Percentiles rank a stretch among this genome's conserved stretches.
Conservation (phyloP, 768 basidiomycete genomes). For the Ramaria sp. region DNA sequence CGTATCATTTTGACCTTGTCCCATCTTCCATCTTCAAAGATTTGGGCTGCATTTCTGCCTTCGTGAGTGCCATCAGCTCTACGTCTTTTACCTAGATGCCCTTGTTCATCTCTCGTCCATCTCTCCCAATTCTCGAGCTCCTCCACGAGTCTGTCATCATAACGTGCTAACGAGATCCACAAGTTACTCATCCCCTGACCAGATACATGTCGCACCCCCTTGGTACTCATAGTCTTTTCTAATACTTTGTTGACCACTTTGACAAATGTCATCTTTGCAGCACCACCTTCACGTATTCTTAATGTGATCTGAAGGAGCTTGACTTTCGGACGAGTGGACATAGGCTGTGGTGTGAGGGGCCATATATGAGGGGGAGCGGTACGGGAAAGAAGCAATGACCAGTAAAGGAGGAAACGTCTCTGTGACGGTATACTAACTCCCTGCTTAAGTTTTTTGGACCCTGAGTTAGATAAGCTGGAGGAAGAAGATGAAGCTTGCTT, state of each 20-base stretch:
- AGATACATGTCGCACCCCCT: constrained; percentile 13
- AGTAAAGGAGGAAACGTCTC: constrained; percentile 69
- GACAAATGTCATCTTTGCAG: constrained; percentile 38
- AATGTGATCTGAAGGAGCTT: constrained; percentile 45
- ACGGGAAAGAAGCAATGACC: constrained; percentile 51
- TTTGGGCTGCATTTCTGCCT: constrained; percentile 26
- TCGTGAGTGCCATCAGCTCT: constrained; percentile 25
- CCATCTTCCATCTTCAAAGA: constrained; percentile 49
- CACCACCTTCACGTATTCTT: constrained; percentile 47
- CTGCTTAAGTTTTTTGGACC: constrained; percentile 25
- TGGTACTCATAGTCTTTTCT: constrained; percentile 30
- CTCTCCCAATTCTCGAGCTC: constrained; percentile 53
- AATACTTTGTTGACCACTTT: constrained; percentile 47
- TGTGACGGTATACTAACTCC: constrained; percentile 79
- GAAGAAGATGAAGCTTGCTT: constrained; percentile 24
- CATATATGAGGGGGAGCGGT: constrained; percentile 44
- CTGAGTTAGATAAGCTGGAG: constrained; percentile 16
- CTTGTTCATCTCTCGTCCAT: constrained; percentile 31
- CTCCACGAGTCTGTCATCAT: constrained; percentile 60
- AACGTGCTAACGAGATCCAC: constrained; percentile 74
- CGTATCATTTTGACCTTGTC: constrained; percentile 72
- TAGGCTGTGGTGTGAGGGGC: constrained; percentile 18
- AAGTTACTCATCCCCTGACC: constrained; percentile 25
- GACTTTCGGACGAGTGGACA: constrained; percentile 29
- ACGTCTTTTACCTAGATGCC: constrained; percentile 27